Percentiles rank a stretch among this genome's conserved stretches.
phyloP scores from a whole-genome alignment of 129 eudicot species.

The Tanacetum coccineum region DNA sequence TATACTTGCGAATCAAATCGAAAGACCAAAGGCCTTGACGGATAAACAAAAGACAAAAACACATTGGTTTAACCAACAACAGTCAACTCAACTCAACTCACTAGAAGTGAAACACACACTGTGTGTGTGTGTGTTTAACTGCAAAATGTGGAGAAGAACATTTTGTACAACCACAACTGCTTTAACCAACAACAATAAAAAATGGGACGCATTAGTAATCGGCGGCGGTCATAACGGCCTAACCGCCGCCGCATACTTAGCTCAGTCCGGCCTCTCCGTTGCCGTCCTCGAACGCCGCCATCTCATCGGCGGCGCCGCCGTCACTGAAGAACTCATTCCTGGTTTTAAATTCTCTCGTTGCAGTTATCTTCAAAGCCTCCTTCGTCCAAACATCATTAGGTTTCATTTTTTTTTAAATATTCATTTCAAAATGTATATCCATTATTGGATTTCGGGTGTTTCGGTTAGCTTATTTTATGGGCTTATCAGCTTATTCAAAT shows the following conservation, averaged over 20 bases:
- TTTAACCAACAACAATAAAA: conserved; percentile 45
- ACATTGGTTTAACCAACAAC: not conserved
- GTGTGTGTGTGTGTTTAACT: not conserved
- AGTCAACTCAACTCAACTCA: conserved; percentile 6
- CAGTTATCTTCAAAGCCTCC: conserved; percentile 98
- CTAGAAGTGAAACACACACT: not conserved
- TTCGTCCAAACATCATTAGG: conserved; percentile 83
- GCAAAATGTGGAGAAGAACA: conserved; percentile 46
- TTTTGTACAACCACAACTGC: conserved; percentile 31
- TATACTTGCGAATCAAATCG: too few relatives aligned
- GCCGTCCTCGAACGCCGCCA: conserved; percentile 99
- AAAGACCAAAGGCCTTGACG: too few relatives aligned
- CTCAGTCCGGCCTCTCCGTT: conserved; percentile 89
- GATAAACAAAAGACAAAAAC: too few relatives aligned
- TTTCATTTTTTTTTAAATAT: not conserved
- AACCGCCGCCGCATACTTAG: conserved; percentile 91
- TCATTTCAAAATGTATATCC: too few relatives aligned
- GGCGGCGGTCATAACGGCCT: conserved; percentile 99
- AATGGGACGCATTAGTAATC: conserved; percentile 90
- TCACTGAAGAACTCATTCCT: conserved; percentile 87
- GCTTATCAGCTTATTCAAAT: too few relatives aligned
- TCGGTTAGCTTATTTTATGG: too few relatives aligned
- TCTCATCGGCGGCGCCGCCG: conserved; percentile 93
- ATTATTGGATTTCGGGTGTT: too few relatives aligned
- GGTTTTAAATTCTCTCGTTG: conserved; percentile 97